Base-by-base conservation (phyloP, 768 basidiomycete genomes). In the Mycena maculata region DNA sequence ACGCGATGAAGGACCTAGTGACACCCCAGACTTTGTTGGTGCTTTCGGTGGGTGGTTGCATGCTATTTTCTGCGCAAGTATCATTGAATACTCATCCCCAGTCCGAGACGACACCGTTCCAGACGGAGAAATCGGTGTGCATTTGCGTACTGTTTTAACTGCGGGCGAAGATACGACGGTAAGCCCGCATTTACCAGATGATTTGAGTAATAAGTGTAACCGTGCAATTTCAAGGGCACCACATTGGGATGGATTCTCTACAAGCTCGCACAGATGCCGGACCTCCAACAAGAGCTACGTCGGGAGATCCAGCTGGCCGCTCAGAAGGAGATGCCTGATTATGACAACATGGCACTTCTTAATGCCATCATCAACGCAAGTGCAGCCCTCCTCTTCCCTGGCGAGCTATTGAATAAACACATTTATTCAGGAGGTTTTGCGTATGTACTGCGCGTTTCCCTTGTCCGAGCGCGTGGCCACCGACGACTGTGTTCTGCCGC, bases 361-460 rank as follows among this genome's bases (percentile, higher is more conserved):
- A 61, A 30, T 7, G 36, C 60, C n/a, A 31, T 61, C 9, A 61
- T 61, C 28, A 61, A 61, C 28, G 60, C 52, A 22, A 39, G 41
- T n/a, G 6, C 27, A 3, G 5, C 28, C 4, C 18, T 2, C 6
- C 11, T 6, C 2, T 31, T 4, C 16, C 3, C 28, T 22, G 16
- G 15, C 23, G 13, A 23, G n/a, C n/a, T n/a, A n/a, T n/a, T n/a
- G n/a, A n/a, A 36, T n/a, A 1, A 23, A 16, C 23, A 20, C n/a
- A 27, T 6, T 13, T 15, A 0, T 38, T 1, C 42, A 62, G 60
- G 60, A 62, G 44, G 52, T 38, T 20, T 25, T 62, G 8, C 60
- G 60, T 0, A 4, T 62, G n/a, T n/a, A n/a, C n/a, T n/a, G n/a
- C n/a, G n/a, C n/a, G n/a, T n/a, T n/a, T n/a, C n/a, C n/a, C n/a